Evolutionary conservation across 2,329 filamentous ascomycete genomes (phyloP).

Genomic region (Fusarium sp.): DNA sequence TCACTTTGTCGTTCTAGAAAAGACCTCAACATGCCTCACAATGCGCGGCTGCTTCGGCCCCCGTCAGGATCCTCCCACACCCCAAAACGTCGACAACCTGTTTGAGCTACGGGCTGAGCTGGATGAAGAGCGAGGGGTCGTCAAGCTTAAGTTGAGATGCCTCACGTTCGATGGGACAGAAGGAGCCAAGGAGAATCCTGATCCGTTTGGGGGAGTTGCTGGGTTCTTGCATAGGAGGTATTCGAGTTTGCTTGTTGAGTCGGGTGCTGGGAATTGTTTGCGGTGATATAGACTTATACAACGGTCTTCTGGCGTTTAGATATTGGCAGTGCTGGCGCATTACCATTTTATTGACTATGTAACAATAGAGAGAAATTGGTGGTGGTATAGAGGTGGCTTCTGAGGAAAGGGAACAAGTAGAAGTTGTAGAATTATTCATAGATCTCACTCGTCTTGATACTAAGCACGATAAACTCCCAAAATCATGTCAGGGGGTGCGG

Average conservation of each 20-base stretch:
- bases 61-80: not conserved
- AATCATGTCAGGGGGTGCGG: too few relatives aligned
- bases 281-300: not conserved
- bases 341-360: not conserved
- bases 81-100: slow-evolving; percentile 22
- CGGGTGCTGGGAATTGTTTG: slow-evolving; percentile 36
- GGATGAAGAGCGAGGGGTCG: not conserved
- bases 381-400: not conserved
- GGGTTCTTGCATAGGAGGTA: slow-evolving; percentile 38
- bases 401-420: not conserved
- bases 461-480: too few relatives aligned
- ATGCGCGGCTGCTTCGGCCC: slow-evolving; percentile 34
- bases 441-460: not conserved
- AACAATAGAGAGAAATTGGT: not conserved
- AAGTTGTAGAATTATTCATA: not conserved
- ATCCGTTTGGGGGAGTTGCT: slow-evolving; percentile 30
- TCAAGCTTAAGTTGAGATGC: slow-evolving; percentile 9
- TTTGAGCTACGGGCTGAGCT: slow-evolving; percentile 25
- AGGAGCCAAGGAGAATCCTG: slow-evolving; percentile 17
- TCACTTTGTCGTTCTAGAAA: slow-evolving; percentile 29
- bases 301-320: not conserved
- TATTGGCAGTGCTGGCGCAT: too few relatives aligned
- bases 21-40: slow-evolving; percentile 22
- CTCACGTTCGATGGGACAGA: slow-evolving; percentile 33
- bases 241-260: slow-evolving; percentile 30